Conservation (phyloP, 1,284 basidiomycete genomes). For the Wolfiporia cocos region DNA sequence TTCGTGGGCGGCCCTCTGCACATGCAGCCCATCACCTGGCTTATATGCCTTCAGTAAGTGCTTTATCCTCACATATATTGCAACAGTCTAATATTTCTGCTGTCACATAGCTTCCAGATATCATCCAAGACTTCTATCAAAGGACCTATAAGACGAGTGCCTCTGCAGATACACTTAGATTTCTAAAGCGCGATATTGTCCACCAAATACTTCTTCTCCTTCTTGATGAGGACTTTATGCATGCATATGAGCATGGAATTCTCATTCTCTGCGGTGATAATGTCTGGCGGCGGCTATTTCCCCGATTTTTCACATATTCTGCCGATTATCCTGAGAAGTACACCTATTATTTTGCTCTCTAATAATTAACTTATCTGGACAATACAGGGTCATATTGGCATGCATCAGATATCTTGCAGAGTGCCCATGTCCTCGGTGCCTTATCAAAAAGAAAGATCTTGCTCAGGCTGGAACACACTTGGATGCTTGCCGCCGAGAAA, state of each 20-base stretch:
- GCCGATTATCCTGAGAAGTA: constrained; percentile 28
- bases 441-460: constrained; percentile 13
- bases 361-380: neutral
- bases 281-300: constrained; percentile 11
- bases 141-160: neutral
- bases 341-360: neutral
- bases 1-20: constrained; percentile 12
- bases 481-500: constrained; percentile 5
- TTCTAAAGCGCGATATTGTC: constrained; percentile 20
- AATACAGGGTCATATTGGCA: constrained; percentile 13
- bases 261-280: constrained; percentile 18
- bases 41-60: too few relatives aligned
- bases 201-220: constrained; percentile 17
- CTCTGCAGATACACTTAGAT: constrained; percentile 10
- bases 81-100: constrained; percentile 16
- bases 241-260: constrained; percentile 21
- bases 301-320: constrained; percentile 14
- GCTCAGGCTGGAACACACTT: constrained; percentile 3
- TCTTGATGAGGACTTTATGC: constrained; percentile 20
- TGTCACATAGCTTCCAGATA: constrained; percentile 6
- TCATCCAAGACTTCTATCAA: constrained; percentile 1
- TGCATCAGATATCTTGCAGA: constrained; percentile 9
- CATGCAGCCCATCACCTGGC: constrained; percentile 12
- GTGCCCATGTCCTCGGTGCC: constrained; percentile 27
- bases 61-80: constrained; percentile 30